These are phyloP conservation scores for Corchorus capsularis DNA, from an alignment of 345 rosid genomes.

Conservation along the genomic window DNA sequence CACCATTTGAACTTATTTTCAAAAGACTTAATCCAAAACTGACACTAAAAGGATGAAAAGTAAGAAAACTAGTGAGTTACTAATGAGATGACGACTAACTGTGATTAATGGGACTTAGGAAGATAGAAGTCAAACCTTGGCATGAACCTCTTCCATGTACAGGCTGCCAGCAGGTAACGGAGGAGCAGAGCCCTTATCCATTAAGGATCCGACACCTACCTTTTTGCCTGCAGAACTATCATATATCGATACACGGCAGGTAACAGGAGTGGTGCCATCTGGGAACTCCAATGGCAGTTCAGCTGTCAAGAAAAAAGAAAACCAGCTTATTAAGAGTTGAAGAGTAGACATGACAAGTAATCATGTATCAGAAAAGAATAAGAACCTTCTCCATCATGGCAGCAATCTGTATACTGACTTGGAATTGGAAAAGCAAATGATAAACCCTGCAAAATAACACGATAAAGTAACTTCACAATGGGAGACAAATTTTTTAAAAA, in stretches of 20 bases:
- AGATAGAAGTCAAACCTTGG: constrained; percentile 57
- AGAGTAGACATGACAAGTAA: constrained; percentile 15
- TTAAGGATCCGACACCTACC: constrained; percentile 81
- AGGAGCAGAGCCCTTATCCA: constrained; percentile 89
- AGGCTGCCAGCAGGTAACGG: constrained; percentile 73
- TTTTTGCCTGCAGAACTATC: constrained; percentile 80
- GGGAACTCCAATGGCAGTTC: constrained; percentile 96
- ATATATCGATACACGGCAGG: constrained; percentile 90
- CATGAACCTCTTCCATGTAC: constrained; percentile 94
- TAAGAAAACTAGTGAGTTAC: constrained; percentile 4
- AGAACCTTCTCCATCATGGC: constrained; percentile 83
- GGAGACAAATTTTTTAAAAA: neutral
- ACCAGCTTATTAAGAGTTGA: constrained; percentile 12
- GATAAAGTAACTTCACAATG: constrained; percentile 10
- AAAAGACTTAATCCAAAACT: neutral
- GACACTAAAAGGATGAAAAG: constrained; percentile 5
- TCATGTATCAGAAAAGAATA: constrained; percentile 10
- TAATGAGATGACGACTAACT: constrained; percentile 5
- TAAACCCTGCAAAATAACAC: constrained; percentile 62
- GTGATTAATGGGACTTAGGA: constrained; percentile 12
- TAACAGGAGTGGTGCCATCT: constrained; percentile 97
- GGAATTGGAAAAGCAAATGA: constrained; percentile 98
- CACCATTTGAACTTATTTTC: neutral
- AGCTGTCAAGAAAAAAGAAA: constrained; percentile 44
- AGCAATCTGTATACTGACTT: constrained; percentile 79